Conservation (phyloP, 1,284 basidiomycete species). For the Ceratobasidium sp. region DNA sequence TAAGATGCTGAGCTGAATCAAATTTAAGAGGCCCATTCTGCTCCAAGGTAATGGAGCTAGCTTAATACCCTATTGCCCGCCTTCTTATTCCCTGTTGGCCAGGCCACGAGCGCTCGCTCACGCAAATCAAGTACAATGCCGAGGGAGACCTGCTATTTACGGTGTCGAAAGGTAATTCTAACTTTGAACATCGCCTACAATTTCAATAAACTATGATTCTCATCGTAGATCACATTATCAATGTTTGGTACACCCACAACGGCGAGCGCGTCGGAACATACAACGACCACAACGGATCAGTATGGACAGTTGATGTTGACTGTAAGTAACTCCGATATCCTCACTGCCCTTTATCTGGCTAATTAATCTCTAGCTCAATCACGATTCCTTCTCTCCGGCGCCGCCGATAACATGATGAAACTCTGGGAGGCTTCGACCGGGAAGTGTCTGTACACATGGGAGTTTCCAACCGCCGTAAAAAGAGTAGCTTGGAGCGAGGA, state of each 20-base stretch:
- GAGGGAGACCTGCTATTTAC: slow-evolving; percentile 98
- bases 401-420: slow-evolving; percentile 86
- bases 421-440: slow-evolving; percentile 94
- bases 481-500: slow-evolving; percentile 92
- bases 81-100: slow-evolving; percentile 39
- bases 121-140: slow-evolving; percentile 96
- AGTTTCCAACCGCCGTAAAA: slow-evolving; percentile 98
- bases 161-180: slow-evolving; percentile 79
- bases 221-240: slow-evolving; percentile 83
- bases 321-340: slow-evolving; percentile 70
- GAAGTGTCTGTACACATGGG: slow-evolving; percentile 94
- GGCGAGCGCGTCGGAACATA: slow-evolving; percentile 98
- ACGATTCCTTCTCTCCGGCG: slow-evolving; percentile 87
- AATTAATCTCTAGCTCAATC: slow-evolving; percentile 74
- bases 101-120: slow-evolving; percentile 98
- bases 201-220: background rate
- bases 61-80: background rate
- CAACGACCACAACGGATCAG: slow-evolving; percentile 94
- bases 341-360: slow-evolving; percentile 4
- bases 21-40: slow-evolving; percentile 53
- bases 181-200: background rate
- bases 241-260: slow-evolving; percentile 99
- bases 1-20: slow-evolving; percentile 18
- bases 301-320: slow-evolving; percentile 98
- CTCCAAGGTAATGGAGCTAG: slow-evolving; percentile 52